Base-by-base conservation (phyloP, 2,329 filamentous ascomycete genomes). In the Coleophoma crateriformis region DNA sequence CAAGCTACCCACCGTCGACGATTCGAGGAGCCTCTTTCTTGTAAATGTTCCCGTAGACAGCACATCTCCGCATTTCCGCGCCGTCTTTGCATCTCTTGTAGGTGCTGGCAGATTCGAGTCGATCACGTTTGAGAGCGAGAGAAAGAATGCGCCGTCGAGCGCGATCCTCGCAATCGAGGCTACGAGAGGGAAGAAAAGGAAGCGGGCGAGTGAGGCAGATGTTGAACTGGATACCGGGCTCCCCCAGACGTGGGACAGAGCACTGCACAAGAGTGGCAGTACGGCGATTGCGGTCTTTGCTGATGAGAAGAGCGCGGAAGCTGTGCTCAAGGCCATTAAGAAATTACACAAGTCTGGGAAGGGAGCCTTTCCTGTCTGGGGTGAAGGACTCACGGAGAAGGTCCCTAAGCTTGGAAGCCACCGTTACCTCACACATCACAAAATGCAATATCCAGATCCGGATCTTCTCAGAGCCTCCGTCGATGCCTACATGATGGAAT, bases 41-140 rank as follows among this genome's bases (percentile, higher is more conserved):
- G 87, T 91, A 55, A 97, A 99, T 62, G 72, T 95, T 1, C 94
- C 94, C 7, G 76, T 86, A 54, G 91, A 96, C 64, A 85, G 89
- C 51, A 95, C 89, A 4, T 84, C 89, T 50, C 67, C 75, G 1
- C 88, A 91, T 60, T 76, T 97, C 39, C 84, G 89, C 41, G 76
- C 83, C 39, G 71, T 97, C 0, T 95, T 97, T 58, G 72, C 81
- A 1, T 74, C 78, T 1, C 79, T 95, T 14, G 77, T 96, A 0
- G 87, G 88, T 8, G 83, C 86, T 0, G 88, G 87, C 3, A 78
- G 87, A 43, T 87, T 97, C 44, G 89, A 95, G 67, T 76, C 73
- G 47, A 85, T 95, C 5, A 72, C 78, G 0, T 96, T 97, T 56
- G 86, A 90, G 56, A 76, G 78, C 56, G 76, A 82, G 54, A 68